These are phyloP conservation scores for Inonotus obliquus DNA, from an alignment of 1,284 basidiomycete species.

Conservation along the genomic window DNA sequence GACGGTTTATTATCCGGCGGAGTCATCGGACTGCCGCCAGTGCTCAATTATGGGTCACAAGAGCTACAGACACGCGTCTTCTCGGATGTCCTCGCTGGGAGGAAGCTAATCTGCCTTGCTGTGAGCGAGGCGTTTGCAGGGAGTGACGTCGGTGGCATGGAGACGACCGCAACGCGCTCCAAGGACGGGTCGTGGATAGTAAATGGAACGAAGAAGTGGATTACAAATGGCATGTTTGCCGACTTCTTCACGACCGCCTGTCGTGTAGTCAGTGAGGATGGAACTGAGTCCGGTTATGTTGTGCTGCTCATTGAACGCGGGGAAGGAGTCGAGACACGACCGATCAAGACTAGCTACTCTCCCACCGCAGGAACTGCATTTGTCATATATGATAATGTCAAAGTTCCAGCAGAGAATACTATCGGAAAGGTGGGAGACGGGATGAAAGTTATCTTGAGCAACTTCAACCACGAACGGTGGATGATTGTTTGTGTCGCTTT, in stretches of 20 bases:
- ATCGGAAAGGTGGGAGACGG: slow-evolving; percentile 85
- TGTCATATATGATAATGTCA: slow-evolving; percentile 87
- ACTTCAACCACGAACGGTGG: slow-evolving; percentile 86
- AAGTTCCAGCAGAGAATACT: slow-evolving; percentile 82
- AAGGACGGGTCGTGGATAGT: slow-evolving; percentile 63
- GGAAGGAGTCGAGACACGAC: slow-evolving; percentile 83
- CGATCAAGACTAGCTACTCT: slow-evolving; percentile 89
- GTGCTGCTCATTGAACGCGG: slow-evolving; percentile 82
- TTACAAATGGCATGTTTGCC: slow-evolving; percentile 84
- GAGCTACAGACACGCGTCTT: slow-evolving; percentile 68
- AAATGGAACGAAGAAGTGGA: slow-evolving; percentile 94
- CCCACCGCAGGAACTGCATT: slow-evolving; percentile 86
- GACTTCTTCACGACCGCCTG: slow-evolving; percentile 80
- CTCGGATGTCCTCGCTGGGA: slow-evolving; percentile 69
- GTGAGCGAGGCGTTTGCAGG: slow-evolving; percentile 86
- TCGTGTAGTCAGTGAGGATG: slow-evolving; percentile 49
- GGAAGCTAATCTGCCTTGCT: slow-evolving; percentile 74
- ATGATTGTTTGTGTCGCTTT: slow-evolving; percentile 75
- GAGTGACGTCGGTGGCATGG: slow-evolving; percentile 83
- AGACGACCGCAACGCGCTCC: slow-evolving; percentile 73
- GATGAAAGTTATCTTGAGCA: slow-evolving; percentile 78
- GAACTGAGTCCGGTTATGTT: slow-evolving; percentile 60
- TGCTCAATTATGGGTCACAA: slow-evolving; percentile 82
- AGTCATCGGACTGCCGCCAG: slow-evolving; percentile 81
- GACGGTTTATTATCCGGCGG: slow-evolving; percentile 81